These are phyloP conservation scores for Plasmodium fragile DNA, from an alignment of 169 alveolate species.

Conservation along the genomic window DNA sequence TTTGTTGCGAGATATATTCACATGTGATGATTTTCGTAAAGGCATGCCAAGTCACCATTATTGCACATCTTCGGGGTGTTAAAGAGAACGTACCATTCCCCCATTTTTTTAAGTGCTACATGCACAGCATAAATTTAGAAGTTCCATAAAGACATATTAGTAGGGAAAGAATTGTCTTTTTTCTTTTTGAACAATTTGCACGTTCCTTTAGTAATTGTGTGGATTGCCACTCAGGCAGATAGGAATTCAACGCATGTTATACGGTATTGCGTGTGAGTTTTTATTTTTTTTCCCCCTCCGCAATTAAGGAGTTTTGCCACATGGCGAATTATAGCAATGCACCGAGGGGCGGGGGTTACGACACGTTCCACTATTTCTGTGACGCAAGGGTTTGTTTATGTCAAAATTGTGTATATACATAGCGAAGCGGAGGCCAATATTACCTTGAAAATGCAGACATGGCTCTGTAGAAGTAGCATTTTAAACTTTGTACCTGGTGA, in stretches of 20 bases:
- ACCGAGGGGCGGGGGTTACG: neutral
- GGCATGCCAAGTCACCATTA: neutral
- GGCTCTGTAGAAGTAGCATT: neutral
- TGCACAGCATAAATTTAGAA: neutral
- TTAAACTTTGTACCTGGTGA: neutral
- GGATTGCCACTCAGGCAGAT: neutral
- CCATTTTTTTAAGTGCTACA: neutral
- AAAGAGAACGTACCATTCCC: neutral
- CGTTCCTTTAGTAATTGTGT: neutral
- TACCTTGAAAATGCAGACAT: neutral
- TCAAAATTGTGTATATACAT: neutral
- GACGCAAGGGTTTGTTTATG: neutral
- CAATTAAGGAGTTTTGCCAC: neutral
- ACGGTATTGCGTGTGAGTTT: neutral
- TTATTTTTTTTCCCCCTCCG: neutral
- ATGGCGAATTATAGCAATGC: neutral
- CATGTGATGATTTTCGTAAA: neutral
- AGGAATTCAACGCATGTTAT: neutral
- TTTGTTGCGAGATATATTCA: neutral
- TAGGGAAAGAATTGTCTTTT: neutral
- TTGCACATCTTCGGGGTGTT: slow-evolving; percentile 3
- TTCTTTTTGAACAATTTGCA: neutral
- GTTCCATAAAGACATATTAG: neutral
- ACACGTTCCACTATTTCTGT: neutral
- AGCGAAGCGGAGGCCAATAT: neutral